phyloP scores from a whole-genome alignment of 2,329 filamentous ascomycete genomes.

The Fusarium nanum region DNA sequence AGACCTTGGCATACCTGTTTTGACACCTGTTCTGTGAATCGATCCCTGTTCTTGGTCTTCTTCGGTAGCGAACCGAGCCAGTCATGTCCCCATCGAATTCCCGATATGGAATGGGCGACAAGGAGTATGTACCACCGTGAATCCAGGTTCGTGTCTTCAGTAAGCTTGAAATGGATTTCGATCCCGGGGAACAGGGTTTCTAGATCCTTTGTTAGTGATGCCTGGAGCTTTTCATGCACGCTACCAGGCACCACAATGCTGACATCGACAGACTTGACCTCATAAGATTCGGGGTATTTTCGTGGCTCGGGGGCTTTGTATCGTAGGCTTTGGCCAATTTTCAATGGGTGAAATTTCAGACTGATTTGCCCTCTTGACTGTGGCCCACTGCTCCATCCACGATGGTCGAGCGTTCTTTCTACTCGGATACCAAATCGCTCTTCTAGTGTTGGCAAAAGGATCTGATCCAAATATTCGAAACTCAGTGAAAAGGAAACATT shows the following conservation, averaged over 20 bases:
- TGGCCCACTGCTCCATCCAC: constrained; percentile 65
- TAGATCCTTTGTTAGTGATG: constrained; percentile 55
- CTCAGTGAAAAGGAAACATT: constrained; percentile 68
- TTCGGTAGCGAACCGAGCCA: constrained; percentile 56
- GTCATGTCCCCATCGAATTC: constrained; percentile 63
- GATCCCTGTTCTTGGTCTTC: constrained; percentile 49
- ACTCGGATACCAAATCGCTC: constrained; percentile 61
- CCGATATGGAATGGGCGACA: constrained; percentile 62
- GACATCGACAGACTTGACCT: constrained; percentile 61
- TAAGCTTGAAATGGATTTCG: constrained; percentile 57
- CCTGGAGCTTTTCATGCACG: constrained; percentile 57
- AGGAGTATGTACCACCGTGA: constrained; percentile 67
- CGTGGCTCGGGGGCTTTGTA: constrained; percentile 46
- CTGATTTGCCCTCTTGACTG: constrained; percentile 56
- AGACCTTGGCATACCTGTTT: constrained; percentile 59
- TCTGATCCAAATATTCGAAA: constrained; percentile 73
- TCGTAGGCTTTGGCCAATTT: constrained; percentile 52
- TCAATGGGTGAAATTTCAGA: constrained; percentile 55
- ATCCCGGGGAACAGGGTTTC: constrained; percentile 56
- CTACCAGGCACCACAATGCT: constrained; percentile 62
- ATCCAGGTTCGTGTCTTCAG: constrained; percentile 64
- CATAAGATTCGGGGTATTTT: constrained; percentile 45
- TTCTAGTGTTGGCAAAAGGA: constrained; percentile 66
- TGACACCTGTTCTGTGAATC: constrained; percentile 56
- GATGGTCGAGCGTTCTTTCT: constrained; percentile 56